Base-by-base conservation (phyloP, 805 yeast species). In the Saccharomyces kudriavzevii region DNA sequence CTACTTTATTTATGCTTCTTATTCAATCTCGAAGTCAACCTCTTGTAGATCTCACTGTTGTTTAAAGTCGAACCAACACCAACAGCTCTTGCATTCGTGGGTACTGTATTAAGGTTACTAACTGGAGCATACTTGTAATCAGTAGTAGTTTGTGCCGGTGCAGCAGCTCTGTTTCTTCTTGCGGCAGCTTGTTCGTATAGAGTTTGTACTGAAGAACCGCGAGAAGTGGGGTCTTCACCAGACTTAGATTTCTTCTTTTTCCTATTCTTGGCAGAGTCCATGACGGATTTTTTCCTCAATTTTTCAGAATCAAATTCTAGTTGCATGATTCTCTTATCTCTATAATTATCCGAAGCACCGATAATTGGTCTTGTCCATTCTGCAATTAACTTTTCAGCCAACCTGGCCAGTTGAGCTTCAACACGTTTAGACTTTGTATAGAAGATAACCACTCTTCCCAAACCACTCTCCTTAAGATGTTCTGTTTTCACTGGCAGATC, bases 331-430 rank as follows among this genome's bases (percentile, higher is more conserved):
- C 82, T 77, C 72, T 88, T 84, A 70, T 92, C 97, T 69, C 94
- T 84, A 75, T 91, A 92, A 63, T 91, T 89, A 70, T 92, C 98
- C 3, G 95, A 85, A 56, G 96, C 85, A 60, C 96, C 96, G 78
- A 94, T 88, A 57, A 94, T 89, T 47, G 99, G 99, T 72, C 99
- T 82, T 8, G 97, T 92, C 99, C 99, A 94, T 69, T 90, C 96
- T 26, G 96, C 96, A 60, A 94, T 86, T 56, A 94, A 75, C 66
- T 83, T 83, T 66, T 94, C 98, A 5, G 96, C 98, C 43, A 85
- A 77, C 67, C 95, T 84, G 69, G 92, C 90, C 66, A 94, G 79
- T 47, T 80, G 76, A 31, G 89, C 86, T 70, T 95, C 97, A 14
- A 96, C 96, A 64, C 92, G 81, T 66, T 86, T 87, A 30, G 94